These are phyloP conservation scores for Penicillium sp. DNA, from an alignment of 2,329 filamentous ascomycete genomes.

Conservation along the genomic window DNA sequence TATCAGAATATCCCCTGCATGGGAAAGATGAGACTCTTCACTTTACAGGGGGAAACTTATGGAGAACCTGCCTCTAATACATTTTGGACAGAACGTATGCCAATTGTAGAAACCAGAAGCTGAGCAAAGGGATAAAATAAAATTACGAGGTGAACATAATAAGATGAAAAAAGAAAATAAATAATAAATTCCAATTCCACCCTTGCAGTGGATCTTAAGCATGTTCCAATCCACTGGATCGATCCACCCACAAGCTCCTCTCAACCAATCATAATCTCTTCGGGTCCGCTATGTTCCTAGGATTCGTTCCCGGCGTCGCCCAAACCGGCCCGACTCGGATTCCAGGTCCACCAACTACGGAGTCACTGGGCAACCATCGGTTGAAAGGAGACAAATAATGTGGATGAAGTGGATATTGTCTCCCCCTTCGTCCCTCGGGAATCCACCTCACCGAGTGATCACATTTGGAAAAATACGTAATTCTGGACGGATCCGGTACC, in stretches of 20 bases:
- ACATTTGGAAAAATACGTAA: conserved; percentile 20
- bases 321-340: conserved; percentile 30
- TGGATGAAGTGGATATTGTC: conserved; percentile 12
- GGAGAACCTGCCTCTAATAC: neutral
- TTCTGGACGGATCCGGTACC: conserved; percentile 3
- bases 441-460: conserved; percentile 24
- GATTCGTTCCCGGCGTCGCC: conserved; percentile 22
- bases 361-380: conserved; percentile 25
- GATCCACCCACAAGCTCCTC: conserved; percentile 8
- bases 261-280: conserved; percentile 15
- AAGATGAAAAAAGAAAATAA: neutral
- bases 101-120: neutral
- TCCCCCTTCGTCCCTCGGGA: conserved; percentile 19
- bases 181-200: neutral
- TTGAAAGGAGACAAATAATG: conserved; percentile 14
- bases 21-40: neutral
- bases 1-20: conserved; percentile 8
- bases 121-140: neutral
- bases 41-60: neutral
- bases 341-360: conserved; percentile 22
- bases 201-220: conserved; percentile 26
- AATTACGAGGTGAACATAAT: neutral
- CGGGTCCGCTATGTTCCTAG: conserved; percentile 14
- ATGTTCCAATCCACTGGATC: conserved; percentile 20
- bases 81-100: neutral